Conservation (phyloP, 345 rosid genomes). For the thale cress (Arabidopsis thaliana) region TAIR10.1 NC_003076.8:26358001-26358500, state of each 20-base stretch:
- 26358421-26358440: not conserved
- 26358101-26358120: not conserved
- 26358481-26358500: slow-evolving; percentile 1
- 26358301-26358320: not conserved
- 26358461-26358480: not conserved
- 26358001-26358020: too few relatives aligned
- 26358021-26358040: too few relatives aligned
- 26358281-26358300: not conserved
- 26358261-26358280: not conserved
- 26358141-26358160: not conserved
- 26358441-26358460: not conserved
- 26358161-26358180: slow-evolving; percentile 34
- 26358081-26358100: not conserved
- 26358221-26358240: not conserved
- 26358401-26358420: slow-evolving; percentile 28
- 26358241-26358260: slow-evolving; percentile 3
- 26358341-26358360: slow-evolving; percentile 35
- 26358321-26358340: slow-evolving; percentile 38
- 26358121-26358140: not conserved
- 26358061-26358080: not conserved
- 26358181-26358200: not conserved
- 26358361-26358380: slow-evolving; percentile 24
- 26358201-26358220: not conserved
- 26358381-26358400: slow-evolving; percentile 36
- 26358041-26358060: not conserved